Base-by-base conservation (phyloP, 192 early-diverging fungal species). In the Gigaspora rosea region DNA sequence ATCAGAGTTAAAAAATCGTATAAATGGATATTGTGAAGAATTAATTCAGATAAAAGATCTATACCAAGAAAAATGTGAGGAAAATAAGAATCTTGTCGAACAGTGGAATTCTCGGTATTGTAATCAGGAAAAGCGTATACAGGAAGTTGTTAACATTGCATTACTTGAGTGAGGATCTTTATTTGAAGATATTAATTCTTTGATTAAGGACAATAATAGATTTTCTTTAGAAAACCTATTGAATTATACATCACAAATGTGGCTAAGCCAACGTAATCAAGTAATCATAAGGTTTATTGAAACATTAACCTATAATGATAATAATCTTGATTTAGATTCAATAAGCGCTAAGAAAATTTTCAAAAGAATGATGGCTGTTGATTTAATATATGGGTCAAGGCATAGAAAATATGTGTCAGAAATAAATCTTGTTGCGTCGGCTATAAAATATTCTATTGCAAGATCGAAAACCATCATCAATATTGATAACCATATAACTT, bases 221-320 rank as follows among this genome's bases (percentile, higher is more conserved):
- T n/a, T n/a, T n/a, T 47, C 10, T 7, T 66, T 66, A 46, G 64
- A 66, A 13, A 66, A 66, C 18, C n/a, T 66, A 33, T 33, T 66
- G 33, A 35, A 35, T 22, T 69, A 70, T 70, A 70, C 47, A 13
- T 20, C 46, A 11, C 15, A 70, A n/a, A 12, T 2, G 0, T 70
- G 67, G 67, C n/a, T 70, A 49, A 22, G n/a, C 20, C 15, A 20
- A 70, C 46, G 67, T 50, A 70, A 70, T 50, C 67, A 70, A 70
- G 67, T 70, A 50, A 27, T 69, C 7, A 47, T 69, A 18, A 69
- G 16, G 22, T 69, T 69, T 49, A 69, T 69, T 69, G 67, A 69
- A 69, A 69, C 47, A 49, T 33, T 69, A 51, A 69, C 49, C 27
- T 33, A n/a, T n/a, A n/a, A n/a, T n/a, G n/a, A 69, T 5, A 69